These are phyloP conservation scores for Lepidium africanum DNA, from an alignment of 345 rosid species.

Conservation along the genomic window DNA sequence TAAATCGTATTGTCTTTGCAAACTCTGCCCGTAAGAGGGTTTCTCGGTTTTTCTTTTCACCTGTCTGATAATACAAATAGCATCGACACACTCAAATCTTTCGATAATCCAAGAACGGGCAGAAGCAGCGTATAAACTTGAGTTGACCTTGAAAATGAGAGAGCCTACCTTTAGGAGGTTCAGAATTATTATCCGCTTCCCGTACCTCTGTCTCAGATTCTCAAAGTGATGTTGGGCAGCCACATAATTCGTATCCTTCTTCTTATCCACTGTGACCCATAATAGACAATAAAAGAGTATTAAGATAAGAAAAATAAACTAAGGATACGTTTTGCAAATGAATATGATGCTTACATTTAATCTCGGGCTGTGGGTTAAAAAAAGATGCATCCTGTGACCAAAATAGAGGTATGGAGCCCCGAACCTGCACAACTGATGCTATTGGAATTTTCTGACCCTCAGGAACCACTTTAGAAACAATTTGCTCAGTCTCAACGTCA, in stretches of 20 bases:
- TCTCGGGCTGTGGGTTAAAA: constrained; percentile 72
- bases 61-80: constrained; percentile 37
- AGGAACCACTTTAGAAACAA: constrained; percentile 65
- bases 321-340: background rate
- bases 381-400: constrained; percentile 92
- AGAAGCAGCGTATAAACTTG: background rate
- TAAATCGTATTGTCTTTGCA: constrained; percentile 52
- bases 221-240: constrained; percentile 83
- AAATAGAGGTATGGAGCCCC: constrained; percentile 91
- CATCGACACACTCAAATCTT: constrained; percentile 9
- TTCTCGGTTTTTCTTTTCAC: constrained; percentile 73
- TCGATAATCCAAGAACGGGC: background rate
- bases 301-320: background rate
- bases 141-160: background rate
- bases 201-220: constrained; percentile 73
- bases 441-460: constrained; percentile 50
- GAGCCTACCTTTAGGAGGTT: constrained; percentile 71
- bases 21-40: constrained; percentile 65
- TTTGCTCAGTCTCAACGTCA: constrained; percentile 96
- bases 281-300: constrained; percentile 14
- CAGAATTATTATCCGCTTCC: constrained; percentile 66
- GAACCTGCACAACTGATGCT: constrained; percentile 78
- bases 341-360: constrained; percentile 46
- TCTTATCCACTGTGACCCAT: constrained; percentile 50
- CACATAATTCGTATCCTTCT: constrained; percentile 50